Evolutionary conservation across 495 filamentous ascomycete species (phyloP).

Genomic region (Lophiostoma macrostomum): DNA sequence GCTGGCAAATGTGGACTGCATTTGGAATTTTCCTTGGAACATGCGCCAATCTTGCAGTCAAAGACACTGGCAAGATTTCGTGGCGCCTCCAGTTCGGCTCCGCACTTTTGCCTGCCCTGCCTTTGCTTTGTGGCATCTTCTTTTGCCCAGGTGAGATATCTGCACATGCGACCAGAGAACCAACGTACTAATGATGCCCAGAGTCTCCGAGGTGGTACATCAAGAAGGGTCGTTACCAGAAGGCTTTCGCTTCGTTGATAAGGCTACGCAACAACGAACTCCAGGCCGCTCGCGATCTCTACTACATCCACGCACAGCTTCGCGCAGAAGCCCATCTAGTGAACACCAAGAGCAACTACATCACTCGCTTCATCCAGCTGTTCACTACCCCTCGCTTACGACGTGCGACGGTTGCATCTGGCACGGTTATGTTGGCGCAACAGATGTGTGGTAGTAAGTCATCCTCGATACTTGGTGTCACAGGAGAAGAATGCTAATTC

Average conservation of each 20-base stretch:
- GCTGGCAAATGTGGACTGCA: slow-evolving; percentile 68
- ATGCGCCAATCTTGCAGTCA: slow-evolving; percentile 66
- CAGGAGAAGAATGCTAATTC: background rate
- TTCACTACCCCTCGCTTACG: slow-evolving; percentile 68
- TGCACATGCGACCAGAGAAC: background rate
- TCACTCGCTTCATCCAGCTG: slow-evolving; percentile 58
- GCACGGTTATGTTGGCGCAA: slow-evolving; percentile 66
- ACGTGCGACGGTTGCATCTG: slow-evolving; percentile 62
- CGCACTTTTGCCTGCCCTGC: slow-evolving; percentile 73
- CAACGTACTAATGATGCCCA: background rate
- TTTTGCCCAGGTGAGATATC: slow-evolving; percentile 54
- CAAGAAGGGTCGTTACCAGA: slow-evolving; percentile 50
- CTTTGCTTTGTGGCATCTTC: slow-evolving; percentile 61
- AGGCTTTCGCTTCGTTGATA: slow-evolving; percentile 57
- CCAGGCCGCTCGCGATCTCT: slow-evolving; percentile 65
- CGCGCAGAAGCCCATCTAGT: slow-evolving; percentile 52
- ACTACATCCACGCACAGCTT: slow-evolving; percentile 62
- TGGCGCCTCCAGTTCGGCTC: slow-evolving; percentile 81
- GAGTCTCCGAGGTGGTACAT: slow-evolving; percentile 70
- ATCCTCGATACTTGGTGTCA: slow-evolving; percentile 32
- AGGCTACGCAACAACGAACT: slow-evolving; percentile 57
- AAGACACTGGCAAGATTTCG: slow-evolving; percentile 52
- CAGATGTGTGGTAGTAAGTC: slow-evolving; percentile 30
- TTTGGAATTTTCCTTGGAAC: slow-evolving; percentile 57
- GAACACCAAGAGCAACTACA: slow-evolving; percentile 48